Percentiles rank a stretch among this genome's conserved stretches.
Evolutionary conservation across 2,329 filamentous ascomycete genomes (phyloP).

Genomic region (Penicillium sp.): DNA sequence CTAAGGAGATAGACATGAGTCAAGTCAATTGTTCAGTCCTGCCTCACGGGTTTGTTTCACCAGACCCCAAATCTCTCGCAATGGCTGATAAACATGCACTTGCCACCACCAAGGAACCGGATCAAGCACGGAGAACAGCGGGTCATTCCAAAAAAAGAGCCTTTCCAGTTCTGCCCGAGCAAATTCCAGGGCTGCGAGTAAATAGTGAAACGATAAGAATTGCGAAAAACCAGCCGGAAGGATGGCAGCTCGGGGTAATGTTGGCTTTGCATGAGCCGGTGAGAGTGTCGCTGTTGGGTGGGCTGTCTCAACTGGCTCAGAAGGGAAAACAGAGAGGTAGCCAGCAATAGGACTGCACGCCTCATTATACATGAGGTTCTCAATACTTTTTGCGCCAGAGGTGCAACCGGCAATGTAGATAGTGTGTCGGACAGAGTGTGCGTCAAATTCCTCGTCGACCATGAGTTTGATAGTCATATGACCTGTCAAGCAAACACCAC

Average conservation of each 20-base stretch:
- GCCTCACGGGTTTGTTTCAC: conserved; percentile 40
- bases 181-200: background rate
- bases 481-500: conserved; percentile 57
- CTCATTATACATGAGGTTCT: conserved; percentile 32
- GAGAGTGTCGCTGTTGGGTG: conserved; percentile 13
- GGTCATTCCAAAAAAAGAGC: conserved; percentile 53
- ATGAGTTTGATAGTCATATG: conserved; percentile 72
- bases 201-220: background rate
- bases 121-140: conserved; percentile 53
- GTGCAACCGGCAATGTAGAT: conserved; percentile 35
- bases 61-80: conserved; percentile 34
- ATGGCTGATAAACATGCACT: conserved; percentile 56
- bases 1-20: background rate
- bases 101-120: conserved; percentile 57
- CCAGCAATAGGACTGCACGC: conserved; percentile 20
- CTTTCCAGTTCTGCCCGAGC: conserved; percentile 21
- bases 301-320: conserved; percentile 12
- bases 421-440: conserved; percentile 32
- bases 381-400: conserved; percentile 28
- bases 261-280: conserved; percentile 1
- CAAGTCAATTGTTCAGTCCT: conserved; percentile 27
- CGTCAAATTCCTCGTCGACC: conserved; percentile 47
- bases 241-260: background rate
- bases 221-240: conserved; percentile 2
- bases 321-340: conserved; percentile 29